Evolutionary conservation across 1,284 basidiomycete species (phyloP).

Genomic region (Malassezia yamatoensis): DNA sequence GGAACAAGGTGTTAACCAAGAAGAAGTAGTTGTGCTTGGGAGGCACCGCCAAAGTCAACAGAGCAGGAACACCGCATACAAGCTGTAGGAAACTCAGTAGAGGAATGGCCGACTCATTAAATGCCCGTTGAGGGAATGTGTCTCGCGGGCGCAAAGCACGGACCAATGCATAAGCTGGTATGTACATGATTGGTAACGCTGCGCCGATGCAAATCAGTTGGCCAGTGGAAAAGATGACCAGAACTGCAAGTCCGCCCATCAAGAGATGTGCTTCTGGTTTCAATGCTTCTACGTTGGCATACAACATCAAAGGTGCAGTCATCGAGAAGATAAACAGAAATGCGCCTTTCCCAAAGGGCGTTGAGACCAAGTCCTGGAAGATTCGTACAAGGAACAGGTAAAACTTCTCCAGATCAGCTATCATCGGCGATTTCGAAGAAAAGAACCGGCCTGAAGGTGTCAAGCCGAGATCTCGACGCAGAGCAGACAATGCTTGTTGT

Average conservation of each 20-base stretch:
- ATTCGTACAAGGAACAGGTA: constrained; percentile 5
- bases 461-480: neutral
- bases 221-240: constrained; percentile 3
- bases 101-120: neutral
- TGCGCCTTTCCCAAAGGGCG: constrained; percentile 1
- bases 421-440: neutral
- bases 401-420: neutral
- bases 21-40: constrained; percentile 2
- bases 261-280: constrained; percentile 5
- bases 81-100: neutral
- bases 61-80: neutral
- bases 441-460: neutral
- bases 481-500: neutral
- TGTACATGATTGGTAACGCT: constrained; percentile 10
- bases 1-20: constrained; percentile 9
- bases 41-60: constrained; percentile 4
- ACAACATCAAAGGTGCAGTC: neutral
- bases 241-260: constrained; percentile 9
- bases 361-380: constrained; percentile 5
- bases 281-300: constrained; percentile 4
- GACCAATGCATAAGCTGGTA: constrained; percentile 7
- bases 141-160: constrained; percentile 4
- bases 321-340: constrained; percentile 13
- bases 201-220: constrained; percentile 17
- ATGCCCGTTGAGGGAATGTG: constrained; percentile 10